Conservation (phyloP, 257 asterid genomes). For the Solanum sejunctum region DNA sequence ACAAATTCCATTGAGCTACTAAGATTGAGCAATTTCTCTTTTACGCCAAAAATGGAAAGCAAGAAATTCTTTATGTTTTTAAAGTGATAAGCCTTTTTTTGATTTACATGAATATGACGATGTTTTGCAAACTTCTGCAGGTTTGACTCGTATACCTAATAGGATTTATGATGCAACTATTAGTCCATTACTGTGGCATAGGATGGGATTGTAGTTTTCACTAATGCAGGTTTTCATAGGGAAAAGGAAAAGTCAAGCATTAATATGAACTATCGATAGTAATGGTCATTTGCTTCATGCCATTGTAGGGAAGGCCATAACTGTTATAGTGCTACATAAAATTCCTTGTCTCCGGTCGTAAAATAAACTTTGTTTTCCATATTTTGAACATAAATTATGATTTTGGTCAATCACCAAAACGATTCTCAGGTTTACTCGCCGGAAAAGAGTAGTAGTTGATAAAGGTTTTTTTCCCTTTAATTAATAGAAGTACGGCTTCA, state of each 20-base stretch:
- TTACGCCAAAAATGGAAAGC: neutral
- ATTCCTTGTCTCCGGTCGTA: neutral
- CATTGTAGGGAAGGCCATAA: neutral
- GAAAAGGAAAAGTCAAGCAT: neutral
- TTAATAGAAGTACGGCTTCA: neutral
- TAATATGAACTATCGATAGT: neutral
- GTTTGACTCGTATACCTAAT: neutral
- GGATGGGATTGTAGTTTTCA: neutral
- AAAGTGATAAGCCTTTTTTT: neutral
- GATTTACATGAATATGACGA: neutral
- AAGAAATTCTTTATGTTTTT: neutral
- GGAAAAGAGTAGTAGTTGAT: neutral
- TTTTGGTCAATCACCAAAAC: neutral
- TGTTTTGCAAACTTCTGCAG: neutral
- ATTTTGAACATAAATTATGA: neutral
- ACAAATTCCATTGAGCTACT: neutral
- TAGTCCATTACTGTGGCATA: neutral
- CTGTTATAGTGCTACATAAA: too few relatives aligned
- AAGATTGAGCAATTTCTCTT: neutral
- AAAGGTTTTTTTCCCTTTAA: neutral
- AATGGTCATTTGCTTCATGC: neutral
- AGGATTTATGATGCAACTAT: neutral
- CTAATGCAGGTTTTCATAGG: neutral
- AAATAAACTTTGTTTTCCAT: neutral
- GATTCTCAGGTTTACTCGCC: neutral